Evolutionary conservation across 2,329 filamentous ascomycete species (phyloP), one percentile per base, ranked within the genome.

Genomic region (Mariannaea elegans): DNA sequence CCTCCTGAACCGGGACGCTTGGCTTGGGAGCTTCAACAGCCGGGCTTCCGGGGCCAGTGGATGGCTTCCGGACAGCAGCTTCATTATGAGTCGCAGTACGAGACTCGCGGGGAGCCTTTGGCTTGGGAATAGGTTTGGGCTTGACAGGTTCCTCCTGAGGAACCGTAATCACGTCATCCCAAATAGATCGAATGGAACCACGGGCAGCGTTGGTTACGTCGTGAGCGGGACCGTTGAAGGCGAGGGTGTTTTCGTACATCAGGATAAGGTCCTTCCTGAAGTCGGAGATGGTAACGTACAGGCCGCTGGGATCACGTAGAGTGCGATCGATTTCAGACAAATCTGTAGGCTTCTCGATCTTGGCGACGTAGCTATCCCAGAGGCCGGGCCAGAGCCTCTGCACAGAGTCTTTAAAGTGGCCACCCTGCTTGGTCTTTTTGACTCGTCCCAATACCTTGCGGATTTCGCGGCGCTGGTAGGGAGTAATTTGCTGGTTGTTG

Each of bases 351-450:
- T 89, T 84, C 34, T 88, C 85, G 66, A 98, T 79, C 62, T 80
- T 88, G 32, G 90, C 81, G 2, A 85, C 80, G 64, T 90, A 91
- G 63, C 93, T 91, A 2, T 87, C 88, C 54, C 92, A 93, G 38
- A 98, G 87, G 24, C 80, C 82, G 38, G 97, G 84, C 76, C 90
- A 92, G 21, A 94, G 80, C 36, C 84, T 86, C 73, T 92, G 85
- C 7, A 98, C 95, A 0, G 95, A 90, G 39, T 88, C 84, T 64
- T 87, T 84, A 79, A 97, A 98, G 54, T 90, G 85, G 7, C 79
- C 78, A 2, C 94, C 92, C 60, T 89, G 87, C 73, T 94, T 93
- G 45, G 92, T 94, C 77, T 97, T 95, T 80, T 96, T 97, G 56
- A 94, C 83, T 51, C 90, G 88, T 29, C 87, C 89, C 50, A 94